Conservation (phyloP, 2,329 filamentous ascomycete species). For the Periconia sp. region DNA sequence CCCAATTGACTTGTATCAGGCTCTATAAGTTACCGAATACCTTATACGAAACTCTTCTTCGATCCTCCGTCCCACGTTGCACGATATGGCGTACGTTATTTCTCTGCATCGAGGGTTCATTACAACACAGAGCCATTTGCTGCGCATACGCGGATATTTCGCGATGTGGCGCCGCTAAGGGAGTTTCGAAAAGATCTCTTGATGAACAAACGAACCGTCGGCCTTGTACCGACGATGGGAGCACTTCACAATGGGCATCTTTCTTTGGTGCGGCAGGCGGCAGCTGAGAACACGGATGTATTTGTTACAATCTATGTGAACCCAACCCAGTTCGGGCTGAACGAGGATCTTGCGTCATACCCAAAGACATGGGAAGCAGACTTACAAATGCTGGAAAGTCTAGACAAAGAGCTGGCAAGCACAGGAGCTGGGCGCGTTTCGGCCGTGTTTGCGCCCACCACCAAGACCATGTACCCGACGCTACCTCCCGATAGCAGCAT, state of each 20-base stretch:
- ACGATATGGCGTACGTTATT: conserved; percentile 16
- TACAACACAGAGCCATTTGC: conserved; percentile 19
- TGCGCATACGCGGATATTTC: conserved; percentile 67
- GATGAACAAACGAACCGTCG: conserved; percentile 70
- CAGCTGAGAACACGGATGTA: conserved; percentile 80
- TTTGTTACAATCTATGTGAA: conserved; percentile 95
- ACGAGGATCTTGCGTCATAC: conserved; percentile 86
- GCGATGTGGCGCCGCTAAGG: conserved; percentile 71
- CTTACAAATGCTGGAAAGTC: conserved; percentile 62
- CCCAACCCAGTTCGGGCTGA: conserved; percentile 89
- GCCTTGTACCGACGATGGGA: conserved; percentile 95
- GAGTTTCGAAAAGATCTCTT: conserved; percentile 68
- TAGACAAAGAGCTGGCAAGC: conserved; percentile 72
- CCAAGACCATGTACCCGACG: conserved; percentile 83
- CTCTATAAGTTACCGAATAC: conserved; percentile 4
- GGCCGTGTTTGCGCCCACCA: conserved; percentile 84
- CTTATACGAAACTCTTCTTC: conserved; percentile 5
- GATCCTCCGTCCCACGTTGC: neutral
- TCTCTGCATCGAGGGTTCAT: conserved; percentile 21
- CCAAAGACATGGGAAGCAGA: conserved; percentile 88
- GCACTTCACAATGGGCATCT: conserved; percentile 92
- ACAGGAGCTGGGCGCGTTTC: conserved; percentile 64
- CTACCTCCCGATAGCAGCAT: conserved; percentile 72
- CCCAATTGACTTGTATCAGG: conserved; percentile 17
- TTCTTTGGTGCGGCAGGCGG: conserved; percentile 80